phyloP scores from a whole-genome alignment of 352 stramenopile genomes.

The Globisporangium middletonii region DNA sequence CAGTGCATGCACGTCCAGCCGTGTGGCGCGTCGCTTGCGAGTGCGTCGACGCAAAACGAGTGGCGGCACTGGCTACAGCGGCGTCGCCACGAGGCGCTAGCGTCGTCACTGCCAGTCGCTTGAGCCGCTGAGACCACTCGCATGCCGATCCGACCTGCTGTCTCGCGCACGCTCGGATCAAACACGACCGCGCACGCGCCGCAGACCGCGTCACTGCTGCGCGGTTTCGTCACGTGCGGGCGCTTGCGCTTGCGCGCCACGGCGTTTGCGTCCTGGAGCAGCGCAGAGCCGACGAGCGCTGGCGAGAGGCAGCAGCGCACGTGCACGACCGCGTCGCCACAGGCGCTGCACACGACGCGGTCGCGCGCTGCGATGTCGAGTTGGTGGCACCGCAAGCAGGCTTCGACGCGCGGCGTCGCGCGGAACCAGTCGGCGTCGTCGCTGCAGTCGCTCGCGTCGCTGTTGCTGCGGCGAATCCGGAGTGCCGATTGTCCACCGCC shows the following conservation, averaged over 20 bases:
- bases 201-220: not conserved
- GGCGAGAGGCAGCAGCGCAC: constrained; percentile 20
- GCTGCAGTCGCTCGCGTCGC: constrained; percentile 1
- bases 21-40: not conserved
- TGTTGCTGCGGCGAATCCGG: not conserved
- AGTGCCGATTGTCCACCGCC: too few relatives aligned
- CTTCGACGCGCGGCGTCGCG: constrained; percentile 34
- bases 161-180: not conserved
- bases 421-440: constrained; percentile 20
- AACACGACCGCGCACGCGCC: not conserved
- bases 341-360: constrained; percentile 23
- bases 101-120: too few relatives aligned
- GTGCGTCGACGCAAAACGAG: not conserved
- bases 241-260: constrained; percentile 6
- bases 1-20: not conserved
- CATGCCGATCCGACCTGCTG: not conserved
- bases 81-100: too few relatives aligned
- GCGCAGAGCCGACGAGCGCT: not conserved
- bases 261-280: not conserved
- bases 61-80: not conserved
- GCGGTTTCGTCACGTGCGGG: not conserved
- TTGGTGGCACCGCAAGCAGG: constrained; percentile 53
- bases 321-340: constrained; percentile 22
- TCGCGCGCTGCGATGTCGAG: constrained; percentile 38
- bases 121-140: not conserved